Evolutionary conservation across 2,329 filamentous ascomycete genomes (phyloP), one percentile per base, ranked within the genome.

Genomic region (Fonsecaea erecta): DNA sequence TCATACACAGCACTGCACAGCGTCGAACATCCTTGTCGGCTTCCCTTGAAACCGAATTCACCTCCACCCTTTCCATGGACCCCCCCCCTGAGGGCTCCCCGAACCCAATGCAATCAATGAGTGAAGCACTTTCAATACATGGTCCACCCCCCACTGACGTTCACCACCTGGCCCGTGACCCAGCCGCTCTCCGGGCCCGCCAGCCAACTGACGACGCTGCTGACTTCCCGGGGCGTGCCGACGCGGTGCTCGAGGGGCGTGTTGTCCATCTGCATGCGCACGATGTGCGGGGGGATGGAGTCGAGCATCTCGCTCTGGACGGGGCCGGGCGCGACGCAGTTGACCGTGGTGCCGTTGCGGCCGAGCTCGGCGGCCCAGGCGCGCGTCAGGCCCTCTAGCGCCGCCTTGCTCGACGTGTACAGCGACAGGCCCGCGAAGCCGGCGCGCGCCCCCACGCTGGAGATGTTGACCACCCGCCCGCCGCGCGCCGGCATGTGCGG

Each of bases 321-420:
- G 0, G 86, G 85, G 0, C 87, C 87, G 0, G 86, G 85, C 21
- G 82, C 83, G 1, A 89, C 82, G 0, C 81, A 79, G 68, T 89
- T 90, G 28, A 87, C 86, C 0, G 86, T 88, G 64, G 84, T 84
- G 0, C 86, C 85, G 63, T 81, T 75, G 2, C 66, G 72, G 0
- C 86, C 86, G 8, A 89, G 75, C 74, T 89, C 86, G 0, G 79
- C 78, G 0, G 87, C 86, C 81, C 85, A 85, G 52, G 79, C 82
- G 6, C 86, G 77, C 9, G 87, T 89, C 61, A 88, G 73, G 0
- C 82, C 84, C 73, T 89, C 86, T 16, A 89, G 73, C 5, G 85
- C 87, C 0, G 84, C 85, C 72, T 89, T 89, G 3, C 81, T 84
- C 0, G 83, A 81, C 53, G 80, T 80, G 73, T 88, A 89, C 2